phyloP scores from a whole-genome alignment of 495 filamentous ascomycete species.

The Apodospora peruviana region DNA sequence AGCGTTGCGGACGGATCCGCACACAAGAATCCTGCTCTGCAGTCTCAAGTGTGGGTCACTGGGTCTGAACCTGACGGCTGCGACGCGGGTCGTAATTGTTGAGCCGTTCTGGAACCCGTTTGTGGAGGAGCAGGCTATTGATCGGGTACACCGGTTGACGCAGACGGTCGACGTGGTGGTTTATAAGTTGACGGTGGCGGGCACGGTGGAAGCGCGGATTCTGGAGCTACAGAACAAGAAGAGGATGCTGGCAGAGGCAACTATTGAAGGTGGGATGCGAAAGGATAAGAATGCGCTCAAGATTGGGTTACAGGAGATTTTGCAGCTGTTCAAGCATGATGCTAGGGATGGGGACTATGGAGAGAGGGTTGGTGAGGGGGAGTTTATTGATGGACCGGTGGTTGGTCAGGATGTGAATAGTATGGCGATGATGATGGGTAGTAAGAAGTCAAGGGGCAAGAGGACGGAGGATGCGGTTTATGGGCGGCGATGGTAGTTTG shows the following conservation, averaged over 20 bases:
- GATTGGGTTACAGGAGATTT: constrained; percentile 86
- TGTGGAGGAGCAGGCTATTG: constrained; percentile 97
- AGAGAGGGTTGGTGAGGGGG: background rate
- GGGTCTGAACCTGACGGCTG: constrained; percentile 90
- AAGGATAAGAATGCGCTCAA: constrained; percentile 66
- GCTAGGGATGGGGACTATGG: constrained; percentile 25
- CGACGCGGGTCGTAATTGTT: constrained; percentile 86
- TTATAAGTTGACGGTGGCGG: constrained; percentile 81
- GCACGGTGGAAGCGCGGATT: constrained; percentile 88
- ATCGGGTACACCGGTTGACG: constrained; percentile 93
- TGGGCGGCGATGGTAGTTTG: constrained; percentile 32
- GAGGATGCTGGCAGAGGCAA: constrained; percentile 68
- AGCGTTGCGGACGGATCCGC: constrained; percentile 62
- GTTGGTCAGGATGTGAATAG: constrained; percentile 13
- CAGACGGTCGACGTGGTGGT: constrained; percentile 91
- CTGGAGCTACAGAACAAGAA: constrained; percentile 89
- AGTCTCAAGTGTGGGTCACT: constrained; percentile 88
- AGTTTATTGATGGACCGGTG: constrained; percentile 6
- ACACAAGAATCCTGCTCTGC: constrained; percentile 77
- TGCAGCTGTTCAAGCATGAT: constrained; percentile 81
- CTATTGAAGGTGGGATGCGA: constrained; percentile 30
- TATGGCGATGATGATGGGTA: background rate
- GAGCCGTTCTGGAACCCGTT: constrained; percentile 99
- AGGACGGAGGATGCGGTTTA: constrained; percentile 30
- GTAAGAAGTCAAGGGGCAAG: constrained; percentile 6